Evolutionary conservation across 176 grass and related monocot genomes (phyloP).

Genomic region (Alopecurus myosuroides): DNA sequence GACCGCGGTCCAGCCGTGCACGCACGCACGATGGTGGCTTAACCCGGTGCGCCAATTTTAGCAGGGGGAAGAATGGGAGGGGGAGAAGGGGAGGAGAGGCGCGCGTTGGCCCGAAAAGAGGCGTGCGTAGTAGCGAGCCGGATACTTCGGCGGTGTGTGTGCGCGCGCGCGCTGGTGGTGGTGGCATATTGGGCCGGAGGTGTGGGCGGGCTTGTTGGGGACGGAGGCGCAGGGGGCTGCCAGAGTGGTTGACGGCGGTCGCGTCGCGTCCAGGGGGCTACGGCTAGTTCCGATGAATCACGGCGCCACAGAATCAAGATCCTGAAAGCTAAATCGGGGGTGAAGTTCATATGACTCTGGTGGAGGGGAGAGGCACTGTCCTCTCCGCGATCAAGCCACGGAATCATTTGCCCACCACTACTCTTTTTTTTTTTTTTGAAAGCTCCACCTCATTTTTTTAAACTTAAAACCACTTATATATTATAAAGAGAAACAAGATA

Average conservation of each 20-base stretch:
- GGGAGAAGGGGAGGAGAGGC: not conserved
- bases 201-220: not conserved
- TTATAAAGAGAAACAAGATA: too few relatives aligned
- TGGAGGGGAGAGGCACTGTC: too few relatives aligned
- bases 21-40: not conserved
- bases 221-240: not conserved
- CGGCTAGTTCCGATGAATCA: too few relatives aligned
- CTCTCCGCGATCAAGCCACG: too few relatives aligned
- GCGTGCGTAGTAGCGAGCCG: not conserved
- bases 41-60: constrained; percentile 21
- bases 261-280: too few relatives aligned
- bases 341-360: too few relatives aligned
- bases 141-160: not conserved
- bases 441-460: too few relatives aligned
- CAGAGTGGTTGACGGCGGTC: not conserved
- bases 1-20: not conserved
- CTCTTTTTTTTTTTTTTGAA: too few relatives aligned
- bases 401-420: too few relatives aligned
- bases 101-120: not conserved
- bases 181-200: not conserved
- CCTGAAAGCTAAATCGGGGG: too few relatives aligned
- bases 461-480: too few relatives aligned
- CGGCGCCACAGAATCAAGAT: too few relatives aligned
- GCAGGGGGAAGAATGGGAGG: constrained; percentile 8
- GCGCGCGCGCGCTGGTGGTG: not conserved